Evolutionary conservation across 495 filamentous ascomycete genomes (phyloP), one percentile per base, ranked within the genome.

Genomic region (Aspergillus indologenus): DNA sequence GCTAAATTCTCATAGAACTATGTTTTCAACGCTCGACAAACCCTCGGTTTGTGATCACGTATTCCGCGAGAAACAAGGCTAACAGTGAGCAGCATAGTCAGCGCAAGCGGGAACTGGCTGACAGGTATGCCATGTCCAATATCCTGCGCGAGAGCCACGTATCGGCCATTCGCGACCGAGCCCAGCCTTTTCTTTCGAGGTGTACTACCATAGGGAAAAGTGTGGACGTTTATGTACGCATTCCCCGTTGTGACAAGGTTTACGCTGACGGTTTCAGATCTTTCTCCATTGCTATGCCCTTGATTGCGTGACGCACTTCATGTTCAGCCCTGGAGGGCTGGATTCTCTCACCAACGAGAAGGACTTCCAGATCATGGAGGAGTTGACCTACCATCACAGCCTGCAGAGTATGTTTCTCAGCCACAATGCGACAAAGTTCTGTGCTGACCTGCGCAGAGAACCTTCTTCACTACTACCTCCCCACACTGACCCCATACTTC

Each of bases 91-190:
- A 86, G 81, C 84, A 87, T 55, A 79, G 78, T 50, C 78, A 72
- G 63, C 79, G 84, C 65, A 87, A 82, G 57, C 75, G 86, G 4
- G 66, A 84, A 21, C 73, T 87, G 43, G 85, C 84, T 0, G 82
- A 86, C 60, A 78, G 83, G 53, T 89, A 89, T 65, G 83, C 86
- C 22, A 88, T 87, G 69, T 81, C 80, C 34, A 89, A 86, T 66
- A 72, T 89, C 50, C 71, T 87, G 60, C 79, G 79, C 20, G 61
- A 75, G 1, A 66, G 74, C 8, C 77, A 82, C 0, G 64, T 87
- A 19, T 68, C 71, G 14, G 83, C 79, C 4, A 85, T 88, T 34
- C 65, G 71, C 22, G 78, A 85, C 57, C 69, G 83, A 8, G 83
- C 84, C 0, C 68, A 54, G 44, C 72, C 71, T 19, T 86, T 87